These are phyloP conservation scores for Chalciporus pseudorubinellus DNA, from an alignment of 768 basidiomycete genomes.

Conservation along the genomic window DNA sequence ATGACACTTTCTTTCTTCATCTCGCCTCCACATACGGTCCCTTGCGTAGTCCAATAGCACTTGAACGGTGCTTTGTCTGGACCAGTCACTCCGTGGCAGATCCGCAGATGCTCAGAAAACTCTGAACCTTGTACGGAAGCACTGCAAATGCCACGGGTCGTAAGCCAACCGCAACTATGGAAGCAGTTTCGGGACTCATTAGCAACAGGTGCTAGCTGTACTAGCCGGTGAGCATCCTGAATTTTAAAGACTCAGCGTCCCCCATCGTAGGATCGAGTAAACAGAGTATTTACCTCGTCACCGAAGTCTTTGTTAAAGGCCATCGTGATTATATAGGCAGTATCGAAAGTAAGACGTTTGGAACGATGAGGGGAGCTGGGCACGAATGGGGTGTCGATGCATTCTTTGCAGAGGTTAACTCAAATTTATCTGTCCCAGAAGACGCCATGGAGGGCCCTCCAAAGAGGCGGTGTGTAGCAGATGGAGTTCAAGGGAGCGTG, in stretches of 20 bases:
- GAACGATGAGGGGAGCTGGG: not conserved
- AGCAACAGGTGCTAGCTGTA: not conserved
- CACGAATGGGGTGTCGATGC: slow-evolving; percentile 6
- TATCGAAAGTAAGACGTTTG: not conserved
- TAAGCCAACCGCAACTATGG: slow-evolving; percentile 20
- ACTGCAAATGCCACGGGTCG: not conserved
- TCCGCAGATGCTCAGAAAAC: slow-evolving; percentile 24
- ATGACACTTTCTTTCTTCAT: slow-evolving; percentile 31
- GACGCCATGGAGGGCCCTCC: slow-evolving; percentile 18
- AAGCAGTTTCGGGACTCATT: slow-evolving; percentile 2
- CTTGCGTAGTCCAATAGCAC: slow-evolving; percentile 17
- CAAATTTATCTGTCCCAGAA: slow-evolving; percentile 19
- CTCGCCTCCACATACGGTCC: slow-evolving; percentile 2
- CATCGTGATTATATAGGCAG: not conserved
- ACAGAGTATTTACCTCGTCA: slow-evolving; percentile 9
- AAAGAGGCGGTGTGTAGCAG: slow-evolving; percentile 14
- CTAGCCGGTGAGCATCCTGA: slow-evolving; percentile 10
- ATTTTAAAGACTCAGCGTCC: not conserved
- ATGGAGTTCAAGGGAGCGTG: slow-evolving; percentile 14
- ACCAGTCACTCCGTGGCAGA: slow-evolving; percentile 18
- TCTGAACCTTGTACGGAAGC: not conserved
- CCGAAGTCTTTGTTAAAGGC: slow-evolving; percentile 7
- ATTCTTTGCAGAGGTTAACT: not conserved
- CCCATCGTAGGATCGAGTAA: not conserved
- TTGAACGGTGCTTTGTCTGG: slow-evolving; percentile 2